Evolutionary conservation across 2,329 filamentous ascomycete genomes (phyloP), one percentile per base, ranked within the genome.

Genomic region (Verticillium albo-atrum): DNA sequence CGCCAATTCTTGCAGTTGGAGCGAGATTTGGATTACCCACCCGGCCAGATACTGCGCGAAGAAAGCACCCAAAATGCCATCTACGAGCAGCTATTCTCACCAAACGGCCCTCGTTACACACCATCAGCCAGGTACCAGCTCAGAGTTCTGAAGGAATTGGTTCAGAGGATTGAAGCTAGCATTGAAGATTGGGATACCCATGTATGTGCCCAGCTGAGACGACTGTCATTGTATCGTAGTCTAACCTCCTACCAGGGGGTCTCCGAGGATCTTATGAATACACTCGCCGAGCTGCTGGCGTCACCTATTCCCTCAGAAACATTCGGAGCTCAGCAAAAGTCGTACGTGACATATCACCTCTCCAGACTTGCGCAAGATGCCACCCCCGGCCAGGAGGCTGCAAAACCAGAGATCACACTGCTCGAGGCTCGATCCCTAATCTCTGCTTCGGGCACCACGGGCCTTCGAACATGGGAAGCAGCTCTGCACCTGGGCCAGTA

Each of bases 161-260:
- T 92, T 14, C 75, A 79, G 7, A 83, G 79, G 59, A 87, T 97
- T 57, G 91, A 97, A 72, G 76, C 80, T 30, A 84, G 89, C 34
- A 91, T 96, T 54, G 80, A 85, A 60, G 87, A 97, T 72, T 93
- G 92, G 74, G 90, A 97, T 66, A 82, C 91, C 80, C 86, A 96
- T 88, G 93, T 96, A 89, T 79, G 90, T 79, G 35, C 55, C 53
- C 12, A 17, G 7, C 25, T 34, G 47, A 10, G 35, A 51, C 30
- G 52, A 63, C 26, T 35, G 28, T 14, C 26, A 56, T 20, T 20
- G 4, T 26, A 6, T 50, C 53, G 50, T 17, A 53, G 47, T 20
- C 56, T 58, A 61, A 60, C 15, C 47, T n/a, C 25, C 23, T 20
- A 15, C 27, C 75, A 97, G 93, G 92, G 89, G 72, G 87, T 97